These are phyloP conservation scores for Oryza meyeriana DNA, from an alignment of 176 grass and related monocot genomes.

Conservation along the genomic window DNA sequence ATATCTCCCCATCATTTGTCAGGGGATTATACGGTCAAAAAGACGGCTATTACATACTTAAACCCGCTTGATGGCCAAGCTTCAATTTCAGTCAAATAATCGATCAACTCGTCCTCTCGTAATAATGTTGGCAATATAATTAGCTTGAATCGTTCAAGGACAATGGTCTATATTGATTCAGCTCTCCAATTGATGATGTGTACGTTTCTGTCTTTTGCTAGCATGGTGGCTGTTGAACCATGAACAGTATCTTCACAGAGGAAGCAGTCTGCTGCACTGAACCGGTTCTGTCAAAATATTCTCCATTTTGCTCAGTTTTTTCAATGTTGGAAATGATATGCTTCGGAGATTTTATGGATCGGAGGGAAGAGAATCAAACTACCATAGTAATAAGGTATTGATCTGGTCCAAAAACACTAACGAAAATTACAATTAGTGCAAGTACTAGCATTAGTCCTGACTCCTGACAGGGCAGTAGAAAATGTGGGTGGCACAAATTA, in stretches of 20 bases:
- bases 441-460: not conserved
- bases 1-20: not conserved
- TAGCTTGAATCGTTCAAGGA: slow-evolving; percentile 11
- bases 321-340: not conserved
- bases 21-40: slow-evolving; percentile 21
- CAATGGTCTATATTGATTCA: not conserved
- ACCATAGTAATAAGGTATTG: not conserved
- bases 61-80: slow-evolving; percentile 1
- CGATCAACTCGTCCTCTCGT: not conserved
- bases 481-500: not conserved
- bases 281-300: not conserved
- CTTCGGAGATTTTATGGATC: not conserved
- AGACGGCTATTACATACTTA: not conserved
- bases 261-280: not conserved
- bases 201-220: not conserved
- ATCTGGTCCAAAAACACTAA: not conserved
- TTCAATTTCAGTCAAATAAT: not conserved
- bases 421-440: not conserved
- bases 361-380: not conserved
- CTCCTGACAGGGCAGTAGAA: not conserved
- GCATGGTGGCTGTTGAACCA: not conserved
- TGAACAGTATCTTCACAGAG: not conserved
- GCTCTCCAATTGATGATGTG: not conserved
- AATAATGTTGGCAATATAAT: not conserved
- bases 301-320: not conserved